phyloP scores from a whole-genome alignment of 2,329 filamentous ascomycete species.

The Lomentospora prolificans region DNA sequence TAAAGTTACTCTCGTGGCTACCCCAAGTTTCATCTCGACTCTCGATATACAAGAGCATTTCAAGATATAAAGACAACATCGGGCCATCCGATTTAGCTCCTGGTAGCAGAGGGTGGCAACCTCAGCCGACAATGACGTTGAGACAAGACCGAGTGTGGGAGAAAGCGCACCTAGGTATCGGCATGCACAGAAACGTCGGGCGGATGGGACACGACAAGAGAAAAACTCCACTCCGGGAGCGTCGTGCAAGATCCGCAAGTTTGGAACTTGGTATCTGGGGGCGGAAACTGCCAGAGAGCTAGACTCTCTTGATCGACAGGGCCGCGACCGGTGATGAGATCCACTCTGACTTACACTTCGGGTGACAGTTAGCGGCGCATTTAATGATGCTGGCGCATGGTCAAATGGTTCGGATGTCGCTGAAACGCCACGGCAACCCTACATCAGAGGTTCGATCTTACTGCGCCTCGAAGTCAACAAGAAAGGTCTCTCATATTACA shows the following conservation, averaged over 20 bases:
- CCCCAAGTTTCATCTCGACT: neutral
- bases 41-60: neutral
- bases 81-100: neutral
- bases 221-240: too few species aligned
- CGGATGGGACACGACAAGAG: neutral
- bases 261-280: neutral
- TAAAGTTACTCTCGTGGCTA: neutral
- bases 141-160: too few species aligned
- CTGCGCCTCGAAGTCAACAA: too few species aligned
- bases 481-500: too few species aligned
- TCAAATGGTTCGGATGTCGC: neutral
- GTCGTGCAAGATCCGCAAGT: neutral
- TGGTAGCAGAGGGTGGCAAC: too few species aligned
- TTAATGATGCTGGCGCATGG: neutral
- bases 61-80: neutral
- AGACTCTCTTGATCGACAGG: neutral
- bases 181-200: neutral
- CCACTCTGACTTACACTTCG: neutral
- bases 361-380: neutral
- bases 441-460: too few species aligned
- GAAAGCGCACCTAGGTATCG: neutral
- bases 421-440: neutral
- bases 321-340: neutral
- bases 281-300: neutral
- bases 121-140: too few species aligned